Percentiles rank a stretch among this genome's conserved stretches.
Conservation (phyloP, 2,329 filamentous ascomycete genomes). For the Colletotrichum liaoningense region DNA sequence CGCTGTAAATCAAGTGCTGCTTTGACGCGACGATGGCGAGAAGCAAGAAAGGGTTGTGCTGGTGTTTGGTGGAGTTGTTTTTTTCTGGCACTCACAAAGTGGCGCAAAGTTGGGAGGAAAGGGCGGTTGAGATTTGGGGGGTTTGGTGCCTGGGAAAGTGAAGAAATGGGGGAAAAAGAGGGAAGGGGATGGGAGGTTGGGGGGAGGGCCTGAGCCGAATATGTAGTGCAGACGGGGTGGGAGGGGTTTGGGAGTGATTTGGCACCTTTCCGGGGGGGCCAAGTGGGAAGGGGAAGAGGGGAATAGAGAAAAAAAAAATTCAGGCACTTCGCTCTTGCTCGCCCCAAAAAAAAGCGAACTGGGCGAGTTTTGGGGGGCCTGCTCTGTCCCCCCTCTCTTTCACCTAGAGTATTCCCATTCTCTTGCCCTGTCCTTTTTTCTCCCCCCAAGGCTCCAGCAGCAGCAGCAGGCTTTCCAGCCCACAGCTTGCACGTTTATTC, state of each 20-base stretch:
- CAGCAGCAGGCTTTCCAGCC: too few relatives aligned
- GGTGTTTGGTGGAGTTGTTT: conserved; percentile 40
- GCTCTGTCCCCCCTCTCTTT: not conserved
- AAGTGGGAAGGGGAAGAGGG: conserved; percentile 42
- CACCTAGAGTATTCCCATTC: not conserved
- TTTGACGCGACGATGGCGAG: conserved; percentile 32
- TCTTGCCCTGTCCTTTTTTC: not conserved
- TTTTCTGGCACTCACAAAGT: not conserved
- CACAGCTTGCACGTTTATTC: not conserved
- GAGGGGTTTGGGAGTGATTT: conserved; percentile 35
- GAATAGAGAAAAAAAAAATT: conserved; percentile 44
- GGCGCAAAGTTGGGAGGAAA: conserved; percentile 42
- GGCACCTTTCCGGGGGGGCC: conserved; percentile 24
- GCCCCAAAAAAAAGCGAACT: conserved; percentile 13
- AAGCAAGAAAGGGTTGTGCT: conserved; percentile 36
- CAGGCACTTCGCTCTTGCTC: conserved; percentile 47
- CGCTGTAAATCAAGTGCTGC: conserved; percentile 29
- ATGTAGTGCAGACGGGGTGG: conserved; percentile 33
- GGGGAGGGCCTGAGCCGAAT: conserved; percentile 33
- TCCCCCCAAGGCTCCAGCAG: not conserved
- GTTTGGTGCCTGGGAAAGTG: conserved; percentile 25
- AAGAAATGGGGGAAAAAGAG: conserved; percentile 36
- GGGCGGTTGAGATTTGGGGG: conserved; percentile 29
- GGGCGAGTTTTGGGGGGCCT: not conserved
- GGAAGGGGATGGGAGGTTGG: conserved; percentile 41